Base-by-base conservation (phyloP, 2,329 filamentous ascomycete species). In the Hypomyces perniciosus region DNA sequence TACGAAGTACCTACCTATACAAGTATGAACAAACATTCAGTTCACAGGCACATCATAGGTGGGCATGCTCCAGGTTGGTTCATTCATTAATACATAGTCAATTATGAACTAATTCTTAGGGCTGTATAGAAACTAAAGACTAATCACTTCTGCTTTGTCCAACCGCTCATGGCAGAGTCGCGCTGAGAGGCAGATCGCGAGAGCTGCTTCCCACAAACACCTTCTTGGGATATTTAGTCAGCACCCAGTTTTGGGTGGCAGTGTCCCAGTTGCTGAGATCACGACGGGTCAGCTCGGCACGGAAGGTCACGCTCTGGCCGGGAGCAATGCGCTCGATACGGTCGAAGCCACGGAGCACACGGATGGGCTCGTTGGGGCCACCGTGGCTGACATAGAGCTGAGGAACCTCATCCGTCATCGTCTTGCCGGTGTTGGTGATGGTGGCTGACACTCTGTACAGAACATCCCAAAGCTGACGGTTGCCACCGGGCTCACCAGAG, bases 211-310 rank as follows among this genome's bases (percentile, higher is more conserved):
- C 79, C 6, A 83, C 76, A 54, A 65, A 79, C 9, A 79, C 73
- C 49, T 65, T 80, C 73, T 83, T 83, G 51, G 72, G 62, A 43
- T 68, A 61, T 13, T 69, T 59, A 7, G 70, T 74, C n/a, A 82
- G 60, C 42, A 90, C 79, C 91, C 92, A 97, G 73, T 96, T 85
- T 75, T 96, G 91, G n/a, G 71, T 66, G 1, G 64, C 75, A 1
- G 80, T 73, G 59, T 96, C 88, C 91, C 92, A 96, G 72, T 90
- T 93, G 65, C 85, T 90, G 50, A 96, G 59, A 63, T 96, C 92
- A 51, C 90, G 83, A 37, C 91, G 79, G 5, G 84, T 90, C 50
- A 96, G 69, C 12, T 83, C 78, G 0, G 81, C 83, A 1, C 68
- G 75, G 73, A 93, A 95, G 2, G 76, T 80, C 4, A 72, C 75